Percentiles rank a stretch among this genome's conserved stretches.
phyloP scores from a whole-genome alignment of 257 asterid genomes.

The Gardenia jasminoides region DNA sequence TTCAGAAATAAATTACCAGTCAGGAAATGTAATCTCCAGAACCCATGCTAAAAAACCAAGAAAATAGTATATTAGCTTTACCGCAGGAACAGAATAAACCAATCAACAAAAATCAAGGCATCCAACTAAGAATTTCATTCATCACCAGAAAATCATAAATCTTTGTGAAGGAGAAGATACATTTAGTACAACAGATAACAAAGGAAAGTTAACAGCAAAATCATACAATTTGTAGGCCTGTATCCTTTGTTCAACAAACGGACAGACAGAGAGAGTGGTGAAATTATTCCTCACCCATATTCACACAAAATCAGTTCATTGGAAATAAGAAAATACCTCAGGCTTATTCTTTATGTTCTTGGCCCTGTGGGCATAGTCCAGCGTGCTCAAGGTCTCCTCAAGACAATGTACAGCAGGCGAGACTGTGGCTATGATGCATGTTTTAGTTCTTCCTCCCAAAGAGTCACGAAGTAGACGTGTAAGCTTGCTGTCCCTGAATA shows the following conservation, averaged over 20 bases:
- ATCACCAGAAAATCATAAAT: background rate
- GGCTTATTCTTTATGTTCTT: slow-evolving; percentile 90
- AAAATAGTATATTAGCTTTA: slow-evolving; percentile 9
- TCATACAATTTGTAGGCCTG: background rate
- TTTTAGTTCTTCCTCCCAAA: slow-evolving; percentile 87
- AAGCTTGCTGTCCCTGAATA: slow-evolving; percentile 77
- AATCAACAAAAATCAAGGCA: background rate
- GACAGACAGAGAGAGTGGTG: background rate
- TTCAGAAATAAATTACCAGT: background rate
- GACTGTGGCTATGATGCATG: slow-evolving; percentile 85
- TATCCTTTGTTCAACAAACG: background rate
- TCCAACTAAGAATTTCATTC: background rate
- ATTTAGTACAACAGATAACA: background rate
- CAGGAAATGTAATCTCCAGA: background rate
- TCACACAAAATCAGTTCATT: background rate
- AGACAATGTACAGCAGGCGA: slow-evolving; percentile 94
- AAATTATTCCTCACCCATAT: background rate
- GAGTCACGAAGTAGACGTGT: slow-evolving; percentile 89
- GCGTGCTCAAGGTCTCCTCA: slow-evolving; percentile 89
- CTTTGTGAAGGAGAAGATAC: background rate
- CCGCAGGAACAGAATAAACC: background rate
- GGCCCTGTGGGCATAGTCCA: slow-evolving; percentile 91
- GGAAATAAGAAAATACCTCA: slow-evolving; percentile 47
- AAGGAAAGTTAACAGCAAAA: background rate
- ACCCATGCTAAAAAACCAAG: background rate